These are phyloP conservation scores for Spergularia azorica DNA, from an alignment of 179 eudicot genomes.

Conservation along the genomic window DNA sequence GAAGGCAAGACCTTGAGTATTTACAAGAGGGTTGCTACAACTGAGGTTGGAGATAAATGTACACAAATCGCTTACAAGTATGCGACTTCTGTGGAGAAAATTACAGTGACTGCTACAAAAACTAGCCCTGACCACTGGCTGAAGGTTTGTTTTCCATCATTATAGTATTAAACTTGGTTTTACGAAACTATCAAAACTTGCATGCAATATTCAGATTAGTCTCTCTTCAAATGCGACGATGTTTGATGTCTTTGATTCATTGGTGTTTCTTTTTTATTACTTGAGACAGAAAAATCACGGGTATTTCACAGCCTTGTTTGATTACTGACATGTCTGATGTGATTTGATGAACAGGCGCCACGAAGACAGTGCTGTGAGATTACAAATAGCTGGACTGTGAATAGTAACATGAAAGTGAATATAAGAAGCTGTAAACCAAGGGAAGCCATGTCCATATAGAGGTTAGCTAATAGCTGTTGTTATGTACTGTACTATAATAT, in stretches of 20 bases:
- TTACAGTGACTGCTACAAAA: slow-evolving; percentile 57
- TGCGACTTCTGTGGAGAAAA: slow-evolving; percentile 38
- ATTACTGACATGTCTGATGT: slow-evolving; percentile 4
- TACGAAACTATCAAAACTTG: too few relatives aligned
- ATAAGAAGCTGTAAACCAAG: slow-evolving; percentile 50
- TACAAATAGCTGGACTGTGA: slow-evolving; percentile 28
- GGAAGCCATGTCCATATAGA: slow-evolving; percentile 51
- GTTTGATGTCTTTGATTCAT: neutral
- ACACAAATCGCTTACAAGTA: slow-evolving; percentile 32
- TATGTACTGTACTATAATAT: neutral
- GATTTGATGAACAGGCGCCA: slow-evolving; percentile 47
- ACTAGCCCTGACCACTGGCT: slow-evolving; percentile 47
- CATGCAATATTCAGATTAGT: too few relatives aligned
- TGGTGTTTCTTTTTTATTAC: neutral
- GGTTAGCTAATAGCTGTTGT: slow-evolving; percentile 22
- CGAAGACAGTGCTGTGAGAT: slow-evolving; percentile 75
- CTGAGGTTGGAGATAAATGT: slow-evolving; percentile 40
- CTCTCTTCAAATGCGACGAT: neutral
- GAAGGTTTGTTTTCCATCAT: slow-evolving; percentile 44
- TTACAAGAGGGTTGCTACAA: slow-evolving; percentile 43
- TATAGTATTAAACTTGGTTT: too few relatives aligned
- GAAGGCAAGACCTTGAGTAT: slow-evolving; percentile 41
- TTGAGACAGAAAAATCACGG: neutral
- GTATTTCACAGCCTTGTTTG: neutral
- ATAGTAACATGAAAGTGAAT: slow-evolving; percentile 41